Evolutionary conservation across 768 basidiomycete species (phyloP).

Genomic region (Auriculariales sp.): DNA sequence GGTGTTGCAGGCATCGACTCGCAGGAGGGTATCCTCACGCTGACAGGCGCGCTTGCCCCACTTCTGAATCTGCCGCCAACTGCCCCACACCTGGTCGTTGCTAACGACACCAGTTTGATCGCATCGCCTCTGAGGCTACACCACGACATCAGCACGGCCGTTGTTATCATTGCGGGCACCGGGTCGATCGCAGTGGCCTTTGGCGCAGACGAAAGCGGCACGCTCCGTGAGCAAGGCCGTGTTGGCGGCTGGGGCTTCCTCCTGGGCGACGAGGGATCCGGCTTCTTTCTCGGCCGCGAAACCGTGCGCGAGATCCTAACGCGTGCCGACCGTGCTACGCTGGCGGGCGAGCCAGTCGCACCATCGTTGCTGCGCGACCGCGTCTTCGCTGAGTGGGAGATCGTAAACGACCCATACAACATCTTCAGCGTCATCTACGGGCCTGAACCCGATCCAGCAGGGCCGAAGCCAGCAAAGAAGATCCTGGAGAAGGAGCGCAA

Average conservation of each 20-base stretch:
- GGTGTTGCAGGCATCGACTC: conserved; percentile 76
- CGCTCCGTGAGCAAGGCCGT: conserved; percentile 47
- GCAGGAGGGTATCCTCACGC: conserved; percentile 38
- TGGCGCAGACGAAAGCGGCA: conserved; percentile 18
- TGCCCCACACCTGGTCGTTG: conserved; percentile 35
- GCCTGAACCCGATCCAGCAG: conserved; percentile 32
- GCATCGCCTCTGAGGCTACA: conserved; percentile 60
- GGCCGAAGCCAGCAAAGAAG: conserved; percentile 2
- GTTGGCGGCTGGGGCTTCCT: conserved; percentile 79
- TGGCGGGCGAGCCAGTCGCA: conserved; percentile 1
- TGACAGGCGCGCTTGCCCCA: conserved; percentile 37
- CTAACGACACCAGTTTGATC: conserved; percentile 77
- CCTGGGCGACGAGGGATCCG: conserved; percentile 72
- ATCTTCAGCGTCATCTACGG: conserved; percentile 50
- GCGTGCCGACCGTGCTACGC: conserved; percentile 3
- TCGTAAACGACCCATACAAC: conserved; percentile 38
- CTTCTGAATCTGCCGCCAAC: conserved; percentile 46
- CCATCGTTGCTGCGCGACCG: neutral
- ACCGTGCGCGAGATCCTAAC: conserved; percentile 45
- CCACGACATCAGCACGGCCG: conserved; percentile 41
- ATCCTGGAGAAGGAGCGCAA: conserved; percentile 32
- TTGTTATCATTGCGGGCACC: conserved; percentile 70
- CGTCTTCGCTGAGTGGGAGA: conserved; percentile 29
- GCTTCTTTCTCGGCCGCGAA: conserved; percentile 66
- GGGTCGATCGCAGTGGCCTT: conserved; percentile 67